Base-by-base conservation (phyloP, 225 moss, liverwort and hornwort species). In the Bryum argenteum region DNA sequence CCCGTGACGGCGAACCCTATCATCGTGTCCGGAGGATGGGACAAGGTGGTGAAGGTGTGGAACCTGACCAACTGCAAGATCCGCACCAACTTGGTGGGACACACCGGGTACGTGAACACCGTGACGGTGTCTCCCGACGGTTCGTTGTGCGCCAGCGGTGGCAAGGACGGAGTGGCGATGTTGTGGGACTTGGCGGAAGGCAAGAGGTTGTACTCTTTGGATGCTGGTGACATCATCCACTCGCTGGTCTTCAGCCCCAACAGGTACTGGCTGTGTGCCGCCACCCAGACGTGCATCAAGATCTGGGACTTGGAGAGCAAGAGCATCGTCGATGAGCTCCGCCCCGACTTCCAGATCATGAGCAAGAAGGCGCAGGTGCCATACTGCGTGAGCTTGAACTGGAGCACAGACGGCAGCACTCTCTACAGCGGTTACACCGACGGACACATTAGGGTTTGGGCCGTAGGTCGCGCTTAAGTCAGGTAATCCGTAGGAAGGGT, bases 291-390 rank as follows among this genome's bases (percentile, higher is more conserved):
- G 8, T 94, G 97, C 80, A 98, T 98, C 24, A 98, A 94, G 80
- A 98, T 98, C 42, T 98, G 97, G 97, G 97, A 98, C 67, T 62
- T 98, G 73, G 97, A 98, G 78, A 94, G 94, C 81, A 98, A 98
- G 91, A 94, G 92, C 68, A 67, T 89, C 38, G 97, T 98, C 8
- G 94, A 98, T 11, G 97, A 98, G 79, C 83, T 94, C 16, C 91
- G 94, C 7, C 94, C 94, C 1, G 97, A 98, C 54, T 92, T 92
- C 71, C 79, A 79, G 37, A 57, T 83, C 45, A 17, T 82, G 66
- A 89, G 90, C 86, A 98, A 98, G 92, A 98, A 94, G 71, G 94
- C 97, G 1, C 94, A 98, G 89, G 67, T 88, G 7, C 93, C 93
- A 1, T 88, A 96, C 66, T 96, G 95, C 61, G 87, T 85, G 65